phyloP scores from a whole-genome alignment of 495 filamentous ascomycete species.

The Apodospora peruviana region DNA sequence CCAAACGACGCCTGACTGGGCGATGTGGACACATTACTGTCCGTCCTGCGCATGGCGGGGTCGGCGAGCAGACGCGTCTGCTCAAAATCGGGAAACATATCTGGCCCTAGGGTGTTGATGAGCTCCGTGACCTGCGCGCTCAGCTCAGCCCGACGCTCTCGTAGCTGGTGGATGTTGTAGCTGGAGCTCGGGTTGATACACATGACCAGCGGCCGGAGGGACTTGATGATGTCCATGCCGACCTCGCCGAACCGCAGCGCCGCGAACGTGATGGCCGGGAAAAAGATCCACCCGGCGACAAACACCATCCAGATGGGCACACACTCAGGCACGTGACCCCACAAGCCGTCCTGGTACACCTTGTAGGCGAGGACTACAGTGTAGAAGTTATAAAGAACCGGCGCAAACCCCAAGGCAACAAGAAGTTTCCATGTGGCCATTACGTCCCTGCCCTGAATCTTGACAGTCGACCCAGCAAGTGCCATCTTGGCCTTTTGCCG shows the following conservation, averaged over 20 bases:
- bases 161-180: conserved; percentile 77
- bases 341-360: conserved; percentile 74
- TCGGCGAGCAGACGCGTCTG: conserved; percentile 67
- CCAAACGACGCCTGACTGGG: conserved; percentile 2
- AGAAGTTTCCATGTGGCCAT: conserved; percentile 99
- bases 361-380: conserved; percentile 66
- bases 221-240: conserved; percentile 97
- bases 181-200: conserved; percentile 77
- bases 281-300: conserved; percentile 66
- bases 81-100: conserved; percentile 96
- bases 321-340: conserved; percentile 72
- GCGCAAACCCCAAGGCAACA: conserved; percentile 82
- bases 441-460: conserved; percentile 88
- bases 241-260: conserved; percentile 93
- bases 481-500: conserved; percentile 85
- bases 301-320: conserved; percentile 76
- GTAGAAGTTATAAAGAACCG: conserved; percentile 78
- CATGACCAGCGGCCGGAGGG: conserved; percentile 83
- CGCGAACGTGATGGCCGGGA: conserved; percentile 85
- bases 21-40: conserved; percentile 9
- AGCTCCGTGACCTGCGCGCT: conserved; percentile 78
- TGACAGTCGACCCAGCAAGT: conserved; percentile 86
- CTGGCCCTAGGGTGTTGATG: conserved; percentile 93
- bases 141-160: conserved; percentile 64
- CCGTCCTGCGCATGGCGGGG: conserved; percentile 11